phyloP scores from a whole-genome alignment of 2,329 filamentous ascomycete genomes.

The Alternaria sp. region DNA sequence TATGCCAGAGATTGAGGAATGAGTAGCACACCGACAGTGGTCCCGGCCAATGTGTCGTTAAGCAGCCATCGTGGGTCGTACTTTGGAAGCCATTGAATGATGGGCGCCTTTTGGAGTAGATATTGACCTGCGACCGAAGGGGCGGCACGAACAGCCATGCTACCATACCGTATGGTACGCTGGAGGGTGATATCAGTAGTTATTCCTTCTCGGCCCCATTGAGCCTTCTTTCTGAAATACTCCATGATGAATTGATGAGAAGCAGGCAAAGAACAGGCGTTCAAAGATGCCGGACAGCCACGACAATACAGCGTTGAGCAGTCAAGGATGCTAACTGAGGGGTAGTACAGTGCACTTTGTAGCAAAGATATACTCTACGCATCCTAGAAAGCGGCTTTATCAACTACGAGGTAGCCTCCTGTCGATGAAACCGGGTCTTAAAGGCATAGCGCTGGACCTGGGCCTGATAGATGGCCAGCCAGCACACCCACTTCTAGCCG shows the following conservation, averaged over 20 bases:
- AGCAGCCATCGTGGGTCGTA: conserved; percentile 69
- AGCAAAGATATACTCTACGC: conserved; percentile 17
- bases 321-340: neutral
- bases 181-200: conserved; percentile 42
- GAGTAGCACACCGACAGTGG: conserved; percentile 78
- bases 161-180: conserved; percentile 41
- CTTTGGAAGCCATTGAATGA: conserved; percentile 68
- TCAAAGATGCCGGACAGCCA: neutral
- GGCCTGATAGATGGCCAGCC: conserved; percentile 27
- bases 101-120: conserved; percentile 67
- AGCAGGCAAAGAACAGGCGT: neutral
- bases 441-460: conserved; percentile 16
- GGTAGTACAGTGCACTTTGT: neutral
- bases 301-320: neutral
- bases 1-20: conserved; percentile 97
- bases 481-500: conserved; percentile 27
- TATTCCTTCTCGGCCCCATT: conserved; percentile 29
- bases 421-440: conserved; percentile 9
- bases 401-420: conserved; percentile 11
- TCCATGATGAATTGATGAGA: conserved; percentile 30
- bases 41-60: conserved; percentile 68
- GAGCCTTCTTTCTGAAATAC: conserved; percentile 28
- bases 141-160: conserved; percentile 51
- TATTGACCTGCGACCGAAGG: conserved; percentile 66
- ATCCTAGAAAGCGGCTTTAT: conserved; percentile 5